phyloP scores from a whole-genome alignment of 2,329 filamentous ascomycete species.

The Sporothrix luriei region DNA sequence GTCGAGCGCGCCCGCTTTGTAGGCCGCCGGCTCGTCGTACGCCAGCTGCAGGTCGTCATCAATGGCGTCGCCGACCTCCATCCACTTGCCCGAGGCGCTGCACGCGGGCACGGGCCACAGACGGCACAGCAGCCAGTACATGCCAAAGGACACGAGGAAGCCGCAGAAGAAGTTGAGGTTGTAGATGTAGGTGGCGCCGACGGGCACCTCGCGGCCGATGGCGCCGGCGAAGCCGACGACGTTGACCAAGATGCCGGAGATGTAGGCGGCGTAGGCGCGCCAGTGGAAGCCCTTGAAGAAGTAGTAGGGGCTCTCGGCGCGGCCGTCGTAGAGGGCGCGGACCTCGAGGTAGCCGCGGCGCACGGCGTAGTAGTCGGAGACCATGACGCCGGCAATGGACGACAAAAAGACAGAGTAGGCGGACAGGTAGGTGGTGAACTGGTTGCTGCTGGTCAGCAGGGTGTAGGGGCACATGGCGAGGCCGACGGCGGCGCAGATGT shows the following conservation, averaged over 20 bases:
- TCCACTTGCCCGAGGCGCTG: constrained; percentile 66
- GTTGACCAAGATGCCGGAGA: constrained; percentile 82
- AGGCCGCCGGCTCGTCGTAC: constrained; percentile 43
- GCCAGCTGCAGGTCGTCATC: constrained; percentile 57
- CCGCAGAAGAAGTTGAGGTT: constrained; percentile 89
- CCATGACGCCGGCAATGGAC: constrained; percentile 88
- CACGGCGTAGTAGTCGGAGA: constrained; percentile 84
- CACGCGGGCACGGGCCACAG: constrained; percentile 73
- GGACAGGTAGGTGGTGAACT: constrained; percentile 88
- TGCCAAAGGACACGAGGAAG: constrained; percentile 66
- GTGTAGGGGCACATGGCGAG: constrained; percentile 87
- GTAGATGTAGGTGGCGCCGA: constrained; percentile 82
- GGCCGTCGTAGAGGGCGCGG: constrained; percentile 75
- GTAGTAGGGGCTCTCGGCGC: constrained; percentile 69
- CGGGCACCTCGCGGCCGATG: constrained; percentile 70
- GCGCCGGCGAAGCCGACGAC: constrained; percentile 89
- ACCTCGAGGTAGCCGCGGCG: constrained; percentile 79
- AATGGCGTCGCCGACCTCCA: constrained; percentile 70
- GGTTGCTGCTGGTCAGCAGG: constrained; percentile 72
- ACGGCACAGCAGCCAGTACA: constrained; percentile 72
- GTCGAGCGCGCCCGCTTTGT: background rate
- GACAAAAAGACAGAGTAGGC: constrained; percentile 94
- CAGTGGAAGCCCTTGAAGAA: constrained; percentile 75
- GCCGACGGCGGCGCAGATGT: constrained; percentile 77
- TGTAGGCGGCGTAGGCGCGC: constrained; percentile 81